These are phyloP conservation scores for Spathaspora sp. DNA, from an alignment of 805 yeast species.

Conservation along the genomic window DNA sequence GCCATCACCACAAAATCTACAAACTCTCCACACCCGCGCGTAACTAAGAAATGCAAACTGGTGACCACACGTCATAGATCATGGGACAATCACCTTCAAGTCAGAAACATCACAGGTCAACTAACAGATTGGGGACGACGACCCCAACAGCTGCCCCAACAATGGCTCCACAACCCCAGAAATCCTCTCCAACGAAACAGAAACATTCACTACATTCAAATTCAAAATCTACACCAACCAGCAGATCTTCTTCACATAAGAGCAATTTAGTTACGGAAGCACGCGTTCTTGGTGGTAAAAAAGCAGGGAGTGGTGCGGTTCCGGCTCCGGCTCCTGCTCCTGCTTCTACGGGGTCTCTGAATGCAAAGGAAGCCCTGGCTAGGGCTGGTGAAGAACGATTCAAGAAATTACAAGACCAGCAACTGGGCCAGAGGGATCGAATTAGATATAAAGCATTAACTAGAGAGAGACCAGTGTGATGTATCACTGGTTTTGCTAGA, in stretches of 20 bases:
- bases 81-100: background rate
- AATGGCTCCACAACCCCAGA: background rate
- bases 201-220: background rate
- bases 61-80: too few relatives aligned
- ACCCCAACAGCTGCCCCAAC: background rate
- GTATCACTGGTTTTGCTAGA: too few relatives aligned
- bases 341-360: background rate
- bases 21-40: too few relatives aligned
- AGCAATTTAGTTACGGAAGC: background rate
- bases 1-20: background rate
- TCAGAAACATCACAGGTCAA: background rate
- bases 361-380: conserved; percentile 32
- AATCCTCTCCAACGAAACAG: background rate
- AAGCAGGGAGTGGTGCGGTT: too few relatives aligned
- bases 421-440: conserved; percentile 24
- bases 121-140: background rate
- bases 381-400: conserved; percentile 37
- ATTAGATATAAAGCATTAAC: conserved; percentile 19
- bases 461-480: conserved; percentile 27
- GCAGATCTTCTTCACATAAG: background rate
- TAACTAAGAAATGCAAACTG: too few relatives aligned
- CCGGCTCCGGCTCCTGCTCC: background rate
- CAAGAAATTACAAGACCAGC: conserved; percentile 23
- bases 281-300: background rate
- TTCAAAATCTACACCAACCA: background rate